Percentiles rank a stretch among this genome's conserved stretches.
These are phyloP conservation scores for Bertia moriformis DNA, from an alignment of 2,329 filamentous ascomycete genomes.

Conservation along the genomic window DNA sequence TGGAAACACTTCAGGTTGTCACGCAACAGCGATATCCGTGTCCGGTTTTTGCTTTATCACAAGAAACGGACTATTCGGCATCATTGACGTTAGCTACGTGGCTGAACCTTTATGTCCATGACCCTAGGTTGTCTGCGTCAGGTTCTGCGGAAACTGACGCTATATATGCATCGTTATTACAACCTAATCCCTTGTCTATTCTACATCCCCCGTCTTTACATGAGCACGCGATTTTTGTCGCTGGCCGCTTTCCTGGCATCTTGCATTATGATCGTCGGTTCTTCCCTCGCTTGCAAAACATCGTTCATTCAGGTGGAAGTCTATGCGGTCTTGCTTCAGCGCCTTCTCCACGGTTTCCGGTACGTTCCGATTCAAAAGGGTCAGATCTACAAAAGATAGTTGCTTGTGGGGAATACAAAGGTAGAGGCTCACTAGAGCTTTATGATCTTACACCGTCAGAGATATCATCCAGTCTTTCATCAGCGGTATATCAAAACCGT, in stretches of 20 bases:
- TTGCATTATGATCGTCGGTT: background rate
- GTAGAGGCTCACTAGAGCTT: background rate
- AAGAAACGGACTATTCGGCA: background rate
- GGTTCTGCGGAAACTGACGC: background rate
- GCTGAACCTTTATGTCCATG: background rate
- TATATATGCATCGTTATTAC: background rate
- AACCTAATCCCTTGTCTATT: background rate
- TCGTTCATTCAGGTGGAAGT: background rate
- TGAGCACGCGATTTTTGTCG: background rate
- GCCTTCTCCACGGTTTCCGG: background rate
- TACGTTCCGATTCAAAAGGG: background rate
- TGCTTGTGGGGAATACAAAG: conserved; percentile 1
- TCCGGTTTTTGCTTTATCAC: background rate
- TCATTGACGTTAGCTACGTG: background rate
- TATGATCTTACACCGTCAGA: background rate
- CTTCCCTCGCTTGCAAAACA: background rate
- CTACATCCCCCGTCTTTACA: background rate
- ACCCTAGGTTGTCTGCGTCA: background rate
- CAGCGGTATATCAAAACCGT: background rate
- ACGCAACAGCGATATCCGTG: conserved; percentile 1
- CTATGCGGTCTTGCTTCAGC: background rate
- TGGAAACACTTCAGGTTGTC: background rate
- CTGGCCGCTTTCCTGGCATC: background rate
- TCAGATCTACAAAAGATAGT: background rate
- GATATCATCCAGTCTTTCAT: background rate